A percentile compares a stretch with the other conserved stretches of the same genome.
phyloP scores from a whole-genome alignment of 768 basidiomycete genomes.

The Tricholoma flavovirens region DNA sequence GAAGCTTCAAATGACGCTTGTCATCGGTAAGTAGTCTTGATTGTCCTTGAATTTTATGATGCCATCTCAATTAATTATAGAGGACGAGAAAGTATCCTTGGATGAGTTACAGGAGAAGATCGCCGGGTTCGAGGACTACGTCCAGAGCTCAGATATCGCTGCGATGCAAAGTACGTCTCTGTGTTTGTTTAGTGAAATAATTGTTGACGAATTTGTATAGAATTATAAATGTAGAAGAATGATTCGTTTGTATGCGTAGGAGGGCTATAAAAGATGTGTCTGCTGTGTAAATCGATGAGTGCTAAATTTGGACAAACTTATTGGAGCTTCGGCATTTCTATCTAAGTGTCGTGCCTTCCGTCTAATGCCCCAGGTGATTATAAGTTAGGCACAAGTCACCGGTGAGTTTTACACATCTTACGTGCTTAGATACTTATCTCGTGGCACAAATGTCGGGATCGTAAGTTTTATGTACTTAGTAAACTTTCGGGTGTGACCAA shows the following conservation, averaged over 20 bases:
- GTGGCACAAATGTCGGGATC: constrained; percentile 4
- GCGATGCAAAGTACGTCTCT: constrained; percentile 85
- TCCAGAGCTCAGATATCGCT: constrained; percentile 87
- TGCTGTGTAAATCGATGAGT: constrained; percentile 3
- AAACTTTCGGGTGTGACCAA: not conserved
- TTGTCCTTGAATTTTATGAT: not conserved
- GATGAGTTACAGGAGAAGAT: constrained; percentile 94
- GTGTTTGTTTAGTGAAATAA: not conserved
- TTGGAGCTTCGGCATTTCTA: not conserved
- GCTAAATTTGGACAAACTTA: not conserved
- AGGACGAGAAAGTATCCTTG: constrained; percentile 92
- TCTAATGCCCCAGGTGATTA: not conserved
- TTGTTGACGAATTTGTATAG: constrained; percentile 16
- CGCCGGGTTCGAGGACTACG: constrained; percentile 76
- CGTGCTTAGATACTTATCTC: no score
- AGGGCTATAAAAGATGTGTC: not conserved
- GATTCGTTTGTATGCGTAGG: not conserved
- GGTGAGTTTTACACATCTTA: not conserved
- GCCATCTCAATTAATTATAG: constrained; percentile 31
- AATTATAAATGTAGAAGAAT: constrained; percentile 13
- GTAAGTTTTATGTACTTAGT: no score
- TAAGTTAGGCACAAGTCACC: not conserved
- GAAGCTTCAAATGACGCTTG: constrained; percentile 79
- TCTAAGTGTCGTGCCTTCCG: not conserved
- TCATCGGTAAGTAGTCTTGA: constrained; percentile 39